Base-by-base conservation (phyloP, 495 filamentous ascomycete genomes). In the Penicillium goetzii region DNA sequence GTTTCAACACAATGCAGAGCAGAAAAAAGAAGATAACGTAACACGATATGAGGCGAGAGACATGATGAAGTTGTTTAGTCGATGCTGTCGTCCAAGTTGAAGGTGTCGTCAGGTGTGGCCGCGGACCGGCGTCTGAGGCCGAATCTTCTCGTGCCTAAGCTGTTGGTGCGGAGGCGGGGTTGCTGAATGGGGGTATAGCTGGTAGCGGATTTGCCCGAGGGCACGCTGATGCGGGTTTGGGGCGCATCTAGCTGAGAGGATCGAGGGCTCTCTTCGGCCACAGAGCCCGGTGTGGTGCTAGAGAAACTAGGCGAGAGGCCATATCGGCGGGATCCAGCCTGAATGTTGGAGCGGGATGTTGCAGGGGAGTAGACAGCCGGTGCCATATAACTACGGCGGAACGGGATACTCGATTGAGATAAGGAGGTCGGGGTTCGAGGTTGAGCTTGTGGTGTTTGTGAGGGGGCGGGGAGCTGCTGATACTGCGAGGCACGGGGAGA, bases 321-420 rank as follows among this genome's bases (percentile, higher is more conserved):
- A 55, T 83, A 84, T n/a, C 80, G 74, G 25, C 80, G 77, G n/a
- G 73, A 79, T 26, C 80, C 81, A 17, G 75, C 78, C 59, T 81
- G 80, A 58, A 81, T 77, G 54, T 73, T 79, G 36, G 76, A 70
- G 56, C 77, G 74, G 11, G 80, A 72, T 19, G 80, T 77, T 21
- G 75, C 68, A n/a, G 82, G 80, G 3, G 79, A 76, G 41, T 77
- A 72, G 1, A 68, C 56, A 41, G 64, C 66, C 10, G 79, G 74
- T 11, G 77, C 71, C 65, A 79, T 74, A 36, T 81, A 76, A 67
- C 72, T 80, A 52, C 81, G 74, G 34, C 81, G 79, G 21, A 75
- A 71, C 9, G 79, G 77, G 26, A 83, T 72, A 7, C 68, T 71
- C 14, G 80, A 76, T 49, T 78, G 78, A 15, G 77, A 71, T 49